Base-by-base conservation (phyloP, 176 grass and related monocot genomes). In the Oryza brachyantha region DNA sequence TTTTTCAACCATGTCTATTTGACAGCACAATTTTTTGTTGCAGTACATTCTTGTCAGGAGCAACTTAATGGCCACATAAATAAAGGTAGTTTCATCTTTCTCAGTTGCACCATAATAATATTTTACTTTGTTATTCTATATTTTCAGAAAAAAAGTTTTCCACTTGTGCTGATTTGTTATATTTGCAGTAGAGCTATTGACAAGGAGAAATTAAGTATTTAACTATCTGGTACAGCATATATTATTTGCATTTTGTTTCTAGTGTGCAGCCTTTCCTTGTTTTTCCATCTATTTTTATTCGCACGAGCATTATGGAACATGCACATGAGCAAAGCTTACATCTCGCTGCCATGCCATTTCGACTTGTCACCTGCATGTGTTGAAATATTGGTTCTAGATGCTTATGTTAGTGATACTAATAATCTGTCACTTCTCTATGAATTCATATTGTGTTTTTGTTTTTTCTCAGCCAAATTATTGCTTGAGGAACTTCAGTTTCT, bases 401-500 rank as follows among this genome's bases (percentile, higher is more conserved):
- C 24, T 65, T 21, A 3, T 78, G 21, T 16, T 78, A 1, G 6
- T 66, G 61, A 29, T 65, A 35, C 39, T 83, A 45, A 65, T 29
- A 16, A n/a, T 1, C 29, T 55, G 29, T 13, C 22, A 1, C 3
- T 48, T 19, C 17, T 48, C 45, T 48, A 48, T 19, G 50, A 29
- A 75, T 78, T 46, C 13, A 50, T 78, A 10, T 65, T 0, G 19
- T 13, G 17, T 55, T 83, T 66, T 5, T 9, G 10, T 54, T 68
- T 35, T 35, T 77, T 35, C 21, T 29, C 89, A 91, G 89, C 75
- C 36, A 73, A 91, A 76, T 29, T 26, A 69, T 74, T 84, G 73
- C 76, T 91, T 61, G 34, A 87, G 32, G 76, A 91, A 76, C 59
- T 87, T 31, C 42, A 81, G 36, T 35, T 45, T 67, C 76, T 91